Evolutionary conservation across 208 protist species (phyloP), one percentile per base, ranked within the genome.

Genomic region (Leishmania tarentolae): DNA sequence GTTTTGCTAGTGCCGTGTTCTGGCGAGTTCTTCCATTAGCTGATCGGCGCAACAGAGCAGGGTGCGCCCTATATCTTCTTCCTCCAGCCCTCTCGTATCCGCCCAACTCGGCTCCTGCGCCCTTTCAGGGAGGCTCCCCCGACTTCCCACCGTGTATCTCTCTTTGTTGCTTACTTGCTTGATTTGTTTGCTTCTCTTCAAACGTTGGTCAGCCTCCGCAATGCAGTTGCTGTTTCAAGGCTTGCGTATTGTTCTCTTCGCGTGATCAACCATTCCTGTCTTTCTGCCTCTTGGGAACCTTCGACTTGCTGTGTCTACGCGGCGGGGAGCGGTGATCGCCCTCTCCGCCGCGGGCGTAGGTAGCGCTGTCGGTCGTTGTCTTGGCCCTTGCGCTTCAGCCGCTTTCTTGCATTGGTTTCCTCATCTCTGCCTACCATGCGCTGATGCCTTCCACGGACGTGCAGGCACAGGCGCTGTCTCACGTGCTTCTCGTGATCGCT

Each of bases 151-250:
- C 53, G 57, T 63, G 57, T 63, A 28, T 31, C 28, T 24, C 21
- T 28, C 13, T 61, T 9, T n/a, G n/a, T 31, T 31, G 28, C 24
- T 15, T 52, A 2, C 56, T 61, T 31, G 24, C 56, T 6, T 61
- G 47, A 52, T 28, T 9, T 4, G 6, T 31, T 61, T 8, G 28
- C 28, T 31, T n/a, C 56, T 40, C 35, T 78, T 13, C 8, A 21
- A 46, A n/a, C 31, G 44, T 0, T 19, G 76, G 13, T 68, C 57
- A 66, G 4, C 19, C 15, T 79, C 57, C 56, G 74, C 61, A 31
- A 19, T 81, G 72, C 63, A 63, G 24, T 75, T 81, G 31, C 40
- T 77, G 80, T 35, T 28, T 65, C 1, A 1, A 13, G 28, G 6
- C 57, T 17, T 75, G 7, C 42, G 40, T 6, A 24, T 59, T 52